Evolutionary conservation across 164 flowering plant genomes (phyloP).

Genomic region (Vitis amurensis): DNA sequence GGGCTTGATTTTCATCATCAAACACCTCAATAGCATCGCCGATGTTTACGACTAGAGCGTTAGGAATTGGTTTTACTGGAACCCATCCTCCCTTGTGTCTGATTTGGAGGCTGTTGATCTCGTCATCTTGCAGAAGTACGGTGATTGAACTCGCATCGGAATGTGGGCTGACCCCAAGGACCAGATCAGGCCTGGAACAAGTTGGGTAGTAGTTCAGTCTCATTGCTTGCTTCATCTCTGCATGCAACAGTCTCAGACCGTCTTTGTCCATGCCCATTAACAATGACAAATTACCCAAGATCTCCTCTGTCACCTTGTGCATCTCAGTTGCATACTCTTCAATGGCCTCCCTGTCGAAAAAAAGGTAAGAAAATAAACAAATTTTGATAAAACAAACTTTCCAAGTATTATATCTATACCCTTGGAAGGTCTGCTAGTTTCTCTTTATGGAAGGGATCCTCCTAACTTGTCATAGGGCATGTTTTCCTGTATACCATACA

Average conservation of each 20-base stretch:
- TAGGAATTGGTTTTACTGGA: conserved; percentile 27
- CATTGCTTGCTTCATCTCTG: conserved; percentile 21
- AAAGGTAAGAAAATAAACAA: too few relatives aligned
- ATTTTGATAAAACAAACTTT: too few relatives aligned
- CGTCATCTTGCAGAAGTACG: conserved; percentile 33
- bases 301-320: conserved; percentile 13
- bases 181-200: conserved; percentile 29
- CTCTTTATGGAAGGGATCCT: too few relatives aligned
- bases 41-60: conserved; percentile 25
- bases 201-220: conserved; percentile 37
- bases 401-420: too few relatives aligned
- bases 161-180: conserved; percentile 31
- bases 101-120: conserved; percentile 25
- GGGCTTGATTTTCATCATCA: not conserved
- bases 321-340: conserved; percentile 28
- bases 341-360: conserved; percentile 22
- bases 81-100: conserved; percentile 23
- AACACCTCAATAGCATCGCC: not conserved
- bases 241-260: conserved; percentile 12
- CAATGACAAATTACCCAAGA: conserved; percentile 19
- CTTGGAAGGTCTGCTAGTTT: too few relatives aligned
- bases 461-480: too few relatives aligned
- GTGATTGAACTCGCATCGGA: conserved; percentile 30
- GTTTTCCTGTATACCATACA: too few relatives aligned
- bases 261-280: conserved; percentile 23